Evolutionary conservation across 2,329 filamentous ascomycete genomes (phyloP), one percentile per base, ranked within the genome.

Genomic region (Phialocephala sp.): DNA sequence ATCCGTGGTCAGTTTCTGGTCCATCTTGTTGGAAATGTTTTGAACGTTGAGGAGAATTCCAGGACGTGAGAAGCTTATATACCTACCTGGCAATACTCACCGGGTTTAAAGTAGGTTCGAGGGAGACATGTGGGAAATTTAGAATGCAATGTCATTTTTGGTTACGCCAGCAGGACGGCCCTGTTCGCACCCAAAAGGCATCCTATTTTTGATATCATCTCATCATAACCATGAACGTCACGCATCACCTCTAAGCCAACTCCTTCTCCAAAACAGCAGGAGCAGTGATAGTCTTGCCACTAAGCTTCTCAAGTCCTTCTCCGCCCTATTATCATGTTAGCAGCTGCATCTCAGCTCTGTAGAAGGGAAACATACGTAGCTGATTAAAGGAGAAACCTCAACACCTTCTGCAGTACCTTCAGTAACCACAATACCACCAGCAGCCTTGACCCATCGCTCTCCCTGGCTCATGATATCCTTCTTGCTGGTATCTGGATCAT

Each of bases 401-500:
- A 99, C 85, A 43, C 95, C 94, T 41, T 82, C 82, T 15, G 85
- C 84, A 4, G 80, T 77, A 8, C 82, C 81, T 60, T 91, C 87
- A 67, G 87, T 89, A 45, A 89, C 85, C 47, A 97, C 88, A 9
- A 85, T 85, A 32, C 88, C 93, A 57, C 94, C 95, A 8, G 90
- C 93, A 63, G 86, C 88, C 79, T 92, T 82, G 58, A 92, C 82
- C 94, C 95, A 99, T 74, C 91, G 89, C 79, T 89, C 88, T 54
- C 95, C 95, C 81, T 98, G 95, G 55, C 84, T 82, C 88, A 97
- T 90, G 77, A 98, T 96, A 77, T 98, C 93, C 71, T 83, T 84
- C 81, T 90, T 92, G 84, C 93, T 97, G 59, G 95, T 99, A 72
- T 97, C 93, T 12, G 93, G 91, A 78, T 97, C 93, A 76, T 99